phyloP scores from a whole-genome alignment of 179 eudicot species.

The Kewa caespitosa region DNA sequence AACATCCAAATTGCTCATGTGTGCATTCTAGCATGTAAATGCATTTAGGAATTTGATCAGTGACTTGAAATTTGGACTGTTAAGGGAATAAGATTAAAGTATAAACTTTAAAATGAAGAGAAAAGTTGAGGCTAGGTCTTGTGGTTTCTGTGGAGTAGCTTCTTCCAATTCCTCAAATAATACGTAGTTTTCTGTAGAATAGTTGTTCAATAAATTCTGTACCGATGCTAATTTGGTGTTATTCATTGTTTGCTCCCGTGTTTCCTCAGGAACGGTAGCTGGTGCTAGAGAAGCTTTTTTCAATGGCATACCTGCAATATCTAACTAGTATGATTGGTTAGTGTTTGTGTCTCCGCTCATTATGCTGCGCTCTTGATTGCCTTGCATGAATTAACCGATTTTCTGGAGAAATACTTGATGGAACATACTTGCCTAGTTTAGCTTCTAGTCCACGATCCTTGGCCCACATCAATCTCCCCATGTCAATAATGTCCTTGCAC shows the following conservation, averaged over 20 bases:
- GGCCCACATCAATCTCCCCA: slow-evolving; percentile 83
- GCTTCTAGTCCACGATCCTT: slow-evolving; percentile 58
- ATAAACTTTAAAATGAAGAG: not conserved
- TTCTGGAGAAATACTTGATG: slow-evolving; percentile 77
- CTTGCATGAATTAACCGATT: slow-evolving; percentile 75
- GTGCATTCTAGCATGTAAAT: not conserved
- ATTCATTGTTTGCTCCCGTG: slow-evolving; percentile 37
- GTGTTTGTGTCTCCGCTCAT: slow-evolving; percentile 9
- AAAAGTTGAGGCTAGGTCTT: not conserved
- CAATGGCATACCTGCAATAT: slow-evolving; percentile 62
- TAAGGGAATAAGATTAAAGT: not conserved
- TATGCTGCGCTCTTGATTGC: slow-evolving; percentile 13
- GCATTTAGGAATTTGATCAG: not conserved
- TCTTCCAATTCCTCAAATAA: not conserved
- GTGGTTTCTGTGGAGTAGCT: not conserved
- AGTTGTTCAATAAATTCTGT: not conserved
- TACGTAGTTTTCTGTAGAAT: not conserved
- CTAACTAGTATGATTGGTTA: slow-evolving; percentile 86
- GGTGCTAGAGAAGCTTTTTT: slow-evolving; percentile 97
- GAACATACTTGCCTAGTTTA: slow-evolving; percentile 76
- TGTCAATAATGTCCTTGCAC: slow-evolving; percentile 96
- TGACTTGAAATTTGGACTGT: not conserved
- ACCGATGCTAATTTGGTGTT: not conserved
- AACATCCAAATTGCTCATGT: not conserved
- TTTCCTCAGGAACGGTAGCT: slow-evolving; percentile 94